These are phyloP conservation scores for Magnusiomyces suaveolens DNA, from an alignment of 1,139 yeast species.

Conservation along the genomic window DNA sequence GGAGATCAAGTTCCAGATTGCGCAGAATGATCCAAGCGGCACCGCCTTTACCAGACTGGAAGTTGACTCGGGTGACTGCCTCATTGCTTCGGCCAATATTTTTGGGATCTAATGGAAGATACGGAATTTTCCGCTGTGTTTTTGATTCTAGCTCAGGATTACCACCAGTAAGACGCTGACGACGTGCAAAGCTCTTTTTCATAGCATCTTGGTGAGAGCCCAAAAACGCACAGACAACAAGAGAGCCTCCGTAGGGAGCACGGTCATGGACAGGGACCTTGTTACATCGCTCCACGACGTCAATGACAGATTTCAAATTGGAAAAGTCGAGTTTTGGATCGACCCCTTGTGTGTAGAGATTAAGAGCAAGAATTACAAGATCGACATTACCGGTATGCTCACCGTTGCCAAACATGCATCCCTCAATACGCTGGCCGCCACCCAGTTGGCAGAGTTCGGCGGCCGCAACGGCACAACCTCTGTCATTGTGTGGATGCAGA, in stretches of 20 bases:
- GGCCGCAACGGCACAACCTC: slow-evolving; percentile 98
- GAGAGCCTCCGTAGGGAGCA: slow-evolving; percentile 94
- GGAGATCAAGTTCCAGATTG: slow-evolving; percentile 80
- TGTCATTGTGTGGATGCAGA: slow-evolving; percentile 90
- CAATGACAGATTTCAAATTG: slow-evolving; percentile 70
- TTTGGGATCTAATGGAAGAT: slow-evolving; percentile 90
- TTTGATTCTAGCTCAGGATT: slow-evolving; percentile 33
- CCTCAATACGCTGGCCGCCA: slow-evolving; percentile 97
- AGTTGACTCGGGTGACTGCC: slow-evolving; percentile 94
- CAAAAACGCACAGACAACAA: slow-evolving; percentile 92
- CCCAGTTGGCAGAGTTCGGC: slow-evolving; percentile 90
- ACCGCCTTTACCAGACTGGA: slow-evolving; percentile 98
- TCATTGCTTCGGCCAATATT: slow-evolving; percentile 96
- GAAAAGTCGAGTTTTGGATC: slow-evolving; percentile 80
- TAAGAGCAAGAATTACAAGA: slow-evolving; percentile 82
- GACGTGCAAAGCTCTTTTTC: slow-evolving; percentile 78
- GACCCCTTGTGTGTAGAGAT: slow-evolving; percentile 90
- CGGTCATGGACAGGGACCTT: slow-evolving; percentile 88
- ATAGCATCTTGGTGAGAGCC: slow-evolving; percentile 98
- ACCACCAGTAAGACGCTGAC: slow-evolving; percentile 42
- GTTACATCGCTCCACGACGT: slow-evolving; percentile 85
- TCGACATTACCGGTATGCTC: slow-evolving; percentile 98
- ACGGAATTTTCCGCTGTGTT: slow-evolving; percentile 71
- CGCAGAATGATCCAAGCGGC: slow-evolving; percentile 95
- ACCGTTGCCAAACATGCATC: slow-evolving; percentile 95